A percentile compares a stretch with the other conserved stretches of the same genome.
phyloP scores from a whole-genome alignment of 2,329 filamentous ascomycete species.

The Pezicula neosporulosa region DNA sequence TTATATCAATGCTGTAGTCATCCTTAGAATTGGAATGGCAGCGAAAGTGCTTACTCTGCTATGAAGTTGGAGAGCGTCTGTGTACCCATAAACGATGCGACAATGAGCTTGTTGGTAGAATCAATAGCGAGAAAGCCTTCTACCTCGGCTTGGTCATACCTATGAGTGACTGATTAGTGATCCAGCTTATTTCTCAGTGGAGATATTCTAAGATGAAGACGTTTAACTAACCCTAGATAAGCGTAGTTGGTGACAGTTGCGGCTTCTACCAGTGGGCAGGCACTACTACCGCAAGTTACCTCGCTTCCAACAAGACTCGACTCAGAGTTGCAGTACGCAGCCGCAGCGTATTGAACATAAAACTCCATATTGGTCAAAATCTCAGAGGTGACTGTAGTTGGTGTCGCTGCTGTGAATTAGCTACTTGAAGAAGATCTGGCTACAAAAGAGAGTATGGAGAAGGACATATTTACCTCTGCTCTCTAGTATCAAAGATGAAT shows the following conservation, averaged over 20 bases:
- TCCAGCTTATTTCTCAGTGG: too few relatives aligned
- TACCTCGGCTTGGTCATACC: slow-evolving; percentile 40
- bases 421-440: not conserved
- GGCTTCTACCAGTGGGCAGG: slow-evolving; percentile 13
- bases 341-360: slow-evolving; percentile 19
- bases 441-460: too few relatives aligned
- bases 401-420: slow-evolving; percentile 17
- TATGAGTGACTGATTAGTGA: slow-evolving; percentile 15
- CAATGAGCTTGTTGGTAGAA: slow-evolving; percentile 45
- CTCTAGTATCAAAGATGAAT: slow-evolving; percentile 3
- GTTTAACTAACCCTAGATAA: slow-evolving; percentile 9
- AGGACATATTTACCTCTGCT: not conserved
- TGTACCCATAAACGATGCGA: slow-evolving; percentile 57
- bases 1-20: too few relatives aligned
- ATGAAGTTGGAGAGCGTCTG: slow-evolving; percentile 21
- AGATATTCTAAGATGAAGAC: too few relatives aligned
- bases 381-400: slow-evolving; percentile 5
- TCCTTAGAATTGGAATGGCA: too few relatives aligned
- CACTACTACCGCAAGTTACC: slow-evolving; percentile 14
- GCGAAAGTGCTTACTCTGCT: slow-evolving; percentile 7
- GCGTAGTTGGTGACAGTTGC: slow-evolving; percentile 12
- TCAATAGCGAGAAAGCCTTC: slow-evolving; percentile 51
- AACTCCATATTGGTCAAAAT: slow-evolving; percentile 13
- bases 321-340: slow-evolving; percentile 20
- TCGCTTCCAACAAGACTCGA: slow-evolving; percentile 1